Conservation (phyloP, 352 stramenopile species). For the Pythium dissimile region DNA sequence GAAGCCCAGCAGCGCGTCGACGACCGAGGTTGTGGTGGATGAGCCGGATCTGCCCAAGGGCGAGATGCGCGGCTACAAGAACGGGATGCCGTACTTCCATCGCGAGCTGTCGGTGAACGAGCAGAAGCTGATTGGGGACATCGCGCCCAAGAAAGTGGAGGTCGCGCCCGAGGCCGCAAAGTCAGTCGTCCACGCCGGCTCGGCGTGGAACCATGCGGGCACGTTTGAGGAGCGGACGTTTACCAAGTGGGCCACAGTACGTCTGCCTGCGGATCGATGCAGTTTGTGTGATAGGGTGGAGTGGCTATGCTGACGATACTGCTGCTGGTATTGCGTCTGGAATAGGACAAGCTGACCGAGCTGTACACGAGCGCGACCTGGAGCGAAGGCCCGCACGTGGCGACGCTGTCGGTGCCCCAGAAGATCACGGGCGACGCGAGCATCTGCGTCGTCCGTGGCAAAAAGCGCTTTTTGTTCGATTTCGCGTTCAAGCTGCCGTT, state of each 20-base stretch:
- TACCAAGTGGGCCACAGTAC: constrained; percentile 77
- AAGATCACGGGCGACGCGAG: constrained; percentile 83
- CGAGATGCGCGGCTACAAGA: constrained; percentile 79
- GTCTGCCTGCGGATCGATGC: not conserved
- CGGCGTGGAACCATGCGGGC: constrained; percentile 90
- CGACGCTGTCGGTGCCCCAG: constrained; percentile 54
- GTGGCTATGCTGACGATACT: too few species aligned
- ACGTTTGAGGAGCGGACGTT: constrained; percentile 90
- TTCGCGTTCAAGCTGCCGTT: constrained; percentile 79
- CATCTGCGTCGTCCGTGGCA: constrained; percentile 84
- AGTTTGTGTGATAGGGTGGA: not conserved
- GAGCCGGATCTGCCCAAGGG: constrained; percentile 52
- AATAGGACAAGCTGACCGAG: constrained; percentile 53
- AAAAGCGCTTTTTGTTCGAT: constrained; percentile 88
- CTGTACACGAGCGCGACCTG: constrained; percentile 44
- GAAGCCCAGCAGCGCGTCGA: constrained; percentile 32
- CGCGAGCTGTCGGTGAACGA: constrained; percentile 95
- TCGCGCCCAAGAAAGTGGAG: constrained; percentile 83
- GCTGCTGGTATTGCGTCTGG: not conserved
- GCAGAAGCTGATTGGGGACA: constrained; percentile 96
- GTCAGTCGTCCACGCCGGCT: constrained; percentile 59
- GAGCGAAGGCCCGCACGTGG: constrained; percentile 35
- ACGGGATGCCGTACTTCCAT: constrained; percentile 94
- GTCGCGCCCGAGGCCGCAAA: constrained; percentile 26
- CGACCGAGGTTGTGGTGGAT: constrained; percentile 57